Conservation (phyloP, 305 asterid genomes). For the Fraxinus sp. region DNA sequence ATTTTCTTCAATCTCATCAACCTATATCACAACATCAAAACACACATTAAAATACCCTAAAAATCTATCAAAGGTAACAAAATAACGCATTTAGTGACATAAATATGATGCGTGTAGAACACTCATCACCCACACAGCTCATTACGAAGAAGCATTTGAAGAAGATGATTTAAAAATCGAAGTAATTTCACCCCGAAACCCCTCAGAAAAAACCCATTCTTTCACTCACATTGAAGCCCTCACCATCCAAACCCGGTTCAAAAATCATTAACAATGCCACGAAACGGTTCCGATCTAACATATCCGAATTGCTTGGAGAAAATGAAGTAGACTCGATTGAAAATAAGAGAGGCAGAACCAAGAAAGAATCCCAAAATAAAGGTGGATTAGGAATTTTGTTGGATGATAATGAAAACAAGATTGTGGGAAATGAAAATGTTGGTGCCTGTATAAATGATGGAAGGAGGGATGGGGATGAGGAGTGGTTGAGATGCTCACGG, state of each 20-base stretch:
- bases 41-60: no score
- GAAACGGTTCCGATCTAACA: slow-evolving; percentile 51
- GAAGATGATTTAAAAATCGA: slow-evolving; percentile 46
- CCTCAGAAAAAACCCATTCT: slow-evolving; percentile 40
- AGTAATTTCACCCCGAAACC: slow-evolving; percentile 55
- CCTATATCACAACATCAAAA: no score
- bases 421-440: slow-evolving; percentile 11
- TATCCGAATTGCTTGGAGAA: slow-evolving; percentile 17
- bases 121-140: slow-evolving; percentile 42
- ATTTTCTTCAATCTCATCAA: no score
- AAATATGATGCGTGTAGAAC: no score
- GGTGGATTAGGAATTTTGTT: not conserved
- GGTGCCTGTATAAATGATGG: slow-evolving; percentile 19
- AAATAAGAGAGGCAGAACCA: slow-evolving; percentile 45
- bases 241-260: slow-evolving; percentile 25
- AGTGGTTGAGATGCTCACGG: slow-evolving; percentile 61
- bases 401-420: not conserved
- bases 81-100: no score
- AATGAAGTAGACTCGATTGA: slow-evolving; percentile 3
- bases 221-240: slow-evolving; percentile 48
- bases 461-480: slow-evolving; percentile 41
- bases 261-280: slow-evolving; percentile 29
- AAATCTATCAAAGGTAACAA: no score
- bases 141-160: slow-evolving; percentile 40
- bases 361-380: slow-evolving; percentile 20